Percentiles rank a stretch among this genome's conserved stretches.
Conservation (phyloP, 805 yeast genomes). For the Cyberlindnera samutprakarnensis region DNA sequence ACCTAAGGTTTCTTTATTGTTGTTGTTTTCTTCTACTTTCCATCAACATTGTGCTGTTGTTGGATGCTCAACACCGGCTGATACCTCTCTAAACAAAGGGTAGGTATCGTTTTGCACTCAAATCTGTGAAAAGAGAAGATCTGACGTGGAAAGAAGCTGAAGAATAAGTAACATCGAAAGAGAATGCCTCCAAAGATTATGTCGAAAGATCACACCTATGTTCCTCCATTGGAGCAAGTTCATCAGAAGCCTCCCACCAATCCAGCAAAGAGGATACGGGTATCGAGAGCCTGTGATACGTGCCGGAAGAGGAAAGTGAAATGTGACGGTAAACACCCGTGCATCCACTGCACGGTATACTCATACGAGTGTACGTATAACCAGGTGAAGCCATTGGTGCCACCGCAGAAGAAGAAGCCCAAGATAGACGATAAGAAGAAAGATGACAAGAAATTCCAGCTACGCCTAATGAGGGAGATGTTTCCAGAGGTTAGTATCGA, state of each 20-base stretch:
- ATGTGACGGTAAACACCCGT: constrained; percentile 80
- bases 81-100: too few species aligned
- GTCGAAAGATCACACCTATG: constrained; percentile 19
- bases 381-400: constrained; percentile 44
- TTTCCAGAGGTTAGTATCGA: too few species aligned
- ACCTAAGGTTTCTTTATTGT: too few species aligned
- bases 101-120: too few species aligned
- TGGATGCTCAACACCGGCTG: too few species aligned
- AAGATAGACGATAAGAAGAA: too few species aligned
- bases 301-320: constrained; percentile 73
- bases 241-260: constrained; percentile 12
- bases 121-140: too few species aligned
- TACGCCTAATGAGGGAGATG: too few species aligned
- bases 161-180: not conserved
- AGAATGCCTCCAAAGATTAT: constrained; percentile 20
- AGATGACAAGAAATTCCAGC: too few species aligned
- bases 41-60: too few species aligned
- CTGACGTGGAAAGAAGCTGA: too few species aligned
- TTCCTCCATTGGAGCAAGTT: constrained; percentile 18
- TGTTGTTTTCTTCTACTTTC: too few species aligned
- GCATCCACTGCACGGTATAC: constrained; percentile 84
- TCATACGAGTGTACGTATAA: constrained; percentile 80
- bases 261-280: constrained; percentile 46
- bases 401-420: not conserved
- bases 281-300: constrained; percentile 65